Evolutionary conservation across 805 yeast genomes (phyloP), one percentile per base, ranked within the genome.

Genomic region (Torulaspora franciscae): DNA sequence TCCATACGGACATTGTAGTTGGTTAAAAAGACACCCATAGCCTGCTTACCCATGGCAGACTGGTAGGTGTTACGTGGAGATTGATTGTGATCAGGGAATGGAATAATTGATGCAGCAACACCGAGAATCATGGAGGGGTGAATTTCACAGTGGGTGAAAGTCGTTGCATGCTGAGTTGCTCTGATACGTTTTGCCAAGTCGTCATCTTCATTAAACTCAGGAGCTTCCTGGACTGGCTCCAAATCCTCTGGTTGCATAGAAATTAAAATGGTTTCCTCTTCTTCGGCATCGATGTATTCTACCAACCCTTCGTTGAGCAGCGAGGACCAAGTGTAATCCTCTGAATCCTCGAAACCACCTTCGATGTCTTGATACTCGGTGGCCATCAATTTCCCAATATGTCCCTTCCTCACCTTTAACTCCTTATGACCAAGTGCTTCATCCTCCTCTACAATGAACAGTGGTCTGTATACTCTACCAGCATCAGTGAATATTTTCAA

Each of bases 41-140:
- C 99, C 72, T 93, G 99, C 70, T 93, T 93, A 80, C 99, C 99
- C 99, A 93, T 93, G 52, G 99, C 99, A 65, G 96, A 90, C 73
- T 93, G 99, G 69, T 93, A 93, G 3, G 99, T 93, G 65, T 93
- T 93, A 81, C 99, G 91, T 49, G 99, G 99, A 49, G 97, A 90
- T 74, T 93, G 99, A 69, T 93, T 93, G 69, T 93, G 99, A 71
- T 93, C 99, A 10, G 99, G 99, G 85, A 93, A 93, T 14, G 99
- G 99, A 76, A 93, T 93, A 65, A 93, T 89, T 24, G 96, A 87
- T 4, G 99, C 99, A 37, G 97, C 96, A 54, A 93, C 96, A 68
- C 99, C 99, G 50, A 93, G 75, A 67, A 93, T 91, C 99, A 93
- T 93, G 25, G 95, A 85, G 14, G 99, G 99, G 70, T 93, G 99